Percentiles rank a stretch among this genome's conserved stretches.
Evolutionary conservation across 1,284 basidiomycete species (phyloP).

Genomic region (Trichosporon faecale): DNA sequence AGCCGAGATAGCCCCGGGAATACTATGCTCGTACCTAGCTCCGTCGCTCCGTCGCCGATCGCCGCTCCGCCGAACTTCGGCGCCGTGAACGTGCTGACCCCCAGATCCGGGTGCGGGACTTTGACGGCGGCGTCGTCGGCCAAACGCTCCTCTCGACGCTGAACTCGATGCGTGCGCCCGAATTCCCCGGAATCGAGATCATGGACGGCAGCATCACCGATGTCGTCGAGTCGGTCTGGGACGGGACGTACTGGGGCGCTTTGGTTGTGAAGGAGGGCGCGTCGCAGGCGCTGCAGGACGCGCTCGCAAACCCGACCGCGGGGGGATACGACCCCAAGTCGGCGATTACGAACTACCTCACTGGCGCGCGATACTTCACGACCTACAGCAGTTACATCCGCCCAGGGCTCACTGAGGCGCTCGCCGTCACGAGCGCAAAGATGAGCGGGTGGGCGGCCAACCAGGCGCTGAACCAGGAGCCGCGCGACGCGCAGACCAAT

Average conservation of each 20-base stretch:
- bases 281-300: neutral
- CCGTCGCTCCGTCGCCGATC: too few relatives aligned
- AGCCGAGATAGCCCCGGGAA: neutral
- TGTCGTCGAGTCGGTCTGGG: neutral
- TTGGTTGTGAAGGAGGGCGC: neutral
- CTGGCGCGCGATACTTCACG: constrained; percentile 11
- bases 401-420: neutral
- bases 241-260: constrained; percentile 1
- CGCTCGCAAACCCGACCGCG: neutral
- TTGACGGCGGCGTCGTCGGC: constrained; percentile 5
- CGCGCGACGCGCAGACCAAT: neutral
- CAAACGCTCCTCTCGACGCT: neutral
- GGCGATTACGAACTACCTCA: constrained; percentile 2
- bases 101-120: constrained; percentile 1
- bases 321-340: neutral
- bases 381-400: constrained; percentile 2
- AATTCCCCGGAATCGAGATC: neutral
- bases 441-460: neutral
- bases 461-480: neutral
- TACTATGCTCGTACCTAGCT: too few relatives aligned
- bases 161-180: neutral
- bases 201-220: neutral
- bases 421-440: neutral
- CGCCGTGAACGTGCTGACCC: neutral
- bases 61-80: too few relatives aligned